Evolutionary conservation across 345 rosid genomes (phyloP).

Genomic region (Citrus trifoliata): DNA sequence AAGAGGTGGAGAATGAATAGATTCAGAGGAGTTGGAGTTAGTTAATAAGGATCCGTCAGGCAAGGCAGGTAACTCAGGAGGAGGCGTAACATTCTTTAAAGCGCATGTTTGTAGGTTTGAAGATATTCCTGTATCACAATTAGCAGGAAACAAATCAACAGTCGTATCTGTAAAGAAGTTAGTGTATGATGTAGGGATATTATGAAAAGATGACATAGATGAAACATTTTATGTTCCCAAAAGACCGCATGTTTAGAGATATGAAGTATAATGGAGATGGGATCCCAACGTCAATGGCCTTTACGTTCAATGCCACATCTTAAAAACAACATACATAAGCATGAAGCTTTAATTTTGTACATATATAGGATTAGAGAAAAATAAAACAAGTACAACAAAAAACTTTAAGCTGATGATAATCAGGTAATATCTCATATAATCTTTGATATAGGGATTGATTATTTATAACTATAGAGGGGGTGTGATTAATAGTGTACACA

Average conservation of each 20-base stretch:
- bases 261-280: too few relatives aligned
- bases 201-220: too few relatives aligned
- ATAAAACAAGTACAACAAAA: conserved; percentile 8
- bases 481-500: neutral
- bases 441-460: neutral
- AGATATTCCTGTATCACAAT: neutral
- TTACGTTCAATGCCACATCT: neutral
- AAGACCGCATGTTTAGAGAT: too few relatives aligned
- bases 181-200: too few relatives aligned
- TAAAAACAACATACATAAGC: conserved; percentile 1
- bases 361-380: neutral
- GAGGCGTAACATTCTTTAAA: too few relatives aligned
- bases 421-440: neutral
- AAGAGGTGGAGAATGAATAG: too few relatives aligned
- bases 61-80: neutral
- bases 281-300: too few relatives aligned
- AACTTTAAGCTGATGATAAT: too few relatives aligned
- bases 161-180: too few relatives aligned
- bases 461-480: neutral
- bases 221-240: too few relatives aligned
- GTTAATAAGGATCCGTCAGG: neutral
- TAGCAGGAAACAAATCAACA: neutral
- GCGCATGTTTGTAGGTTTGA: neutral
- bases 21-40: too few relatives aligned
- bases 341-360: neutral